Evolutionary conservation across 441 rosid species (phyloP).

Genomic region (Erodium chrysanthum): DNA sequence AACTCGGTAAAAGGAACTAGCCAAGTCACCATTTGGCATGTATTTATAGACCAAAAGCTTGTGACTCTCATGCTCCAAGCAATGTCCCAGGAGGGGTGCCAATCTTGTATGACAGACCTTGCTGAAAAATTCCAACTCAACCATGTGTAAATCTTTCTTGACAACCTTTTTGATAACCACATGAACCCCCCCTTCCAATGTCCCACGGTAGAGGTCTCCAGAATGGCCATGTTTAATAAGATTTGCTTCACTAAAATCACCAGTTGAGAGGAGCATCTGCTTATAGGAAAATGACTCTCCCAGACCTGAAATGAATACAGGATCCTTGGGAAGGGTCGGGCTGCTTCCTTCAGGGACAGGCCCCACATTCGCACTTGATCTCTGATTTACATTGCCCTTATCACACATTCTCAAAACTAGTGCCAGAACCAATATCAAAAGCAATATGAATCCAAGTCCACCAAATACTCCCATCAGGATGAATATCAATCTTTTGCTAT

Average conservation of each 20-base stretch:
- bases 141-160: slow-evolving; percentile 43
- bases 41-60: slow-evolving; percentile 71
- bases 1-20: slow-evolving; percentile 61
- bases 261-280: slow-evolving; percentile 59
- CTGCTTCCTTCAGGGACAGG: slow-evolving; percentile 50
- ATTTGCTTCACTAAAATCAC: slow-evolving; percentile 49
- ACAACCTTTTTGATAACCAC: slow-evolving; percentile 59
- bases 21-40: slow-evolving; percentile 79
- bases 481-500: slow-evolving; percentile 30
- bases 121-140: slow-evolving; percentile 66
- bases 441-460: slow-evolving; percentile 44
- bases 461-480: slow-evolving; percentile 59
- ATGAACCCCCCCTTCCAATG: slow-evolving; percentile 42
- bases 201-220: slow-evolving; percentile 67
- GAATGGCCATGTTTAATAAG: slow-evolving; percentile 87
- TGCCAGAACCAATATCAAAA: slow-evolving; percentile 31
- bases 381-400: slow-evolving; percentile 31
- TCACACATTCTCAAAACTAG: slow-evolving; percentile 36
- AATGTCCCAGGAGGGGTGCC: slow-evolving; percentile 76
- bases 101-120: slow-evolving; percentile 59
- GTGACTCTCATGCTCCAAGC: slow-evolving; percentile 64
- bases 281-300: slow-evolving; percentile 68
- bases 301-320: slow-evolving; percentile 40
- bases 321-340: slow-evolving; percentile 38
- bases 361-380: slow-evolving; percentile 39